Percentiles rank a stretch among this genome's conserved stretches.
Evolutionary conservation across 2,329 filamentous ascomycete species (phyloP).

Genomic region (Chaetomiaceae sp.): DNA sequence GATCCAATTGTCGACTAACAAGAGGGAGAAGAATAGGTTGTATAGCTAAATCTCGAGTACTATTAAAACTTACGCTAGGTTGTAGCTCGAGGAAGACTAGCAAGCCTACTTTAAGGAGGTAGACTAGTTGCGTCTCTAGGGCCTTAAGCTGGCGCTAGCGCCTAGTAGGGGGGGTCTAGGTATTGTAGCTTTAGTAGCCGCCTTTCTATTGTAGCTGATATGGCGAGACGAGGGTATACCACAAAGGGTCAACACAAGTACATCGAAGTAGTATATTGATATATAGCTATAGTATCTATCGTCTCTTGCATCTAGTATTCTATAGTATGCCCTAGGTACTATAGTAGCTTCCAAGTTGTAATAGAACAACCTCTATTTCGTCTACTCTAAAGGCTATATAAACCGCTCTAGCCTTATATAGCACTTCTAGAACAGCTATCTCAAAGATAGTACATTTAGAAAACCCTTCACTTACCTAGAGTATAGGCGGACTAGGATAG

Average conservation of each 20-base stretch:
- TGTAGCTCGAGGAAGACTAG: conserved; percentile 10
- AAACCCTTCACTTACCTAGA: conserved; percentile 8
- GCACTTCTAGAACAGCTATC: conserved; percentile 11
- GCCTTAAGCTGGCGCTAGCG: conserved; percentile 9
- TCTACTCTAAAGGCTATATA: conserved; percentile 5
- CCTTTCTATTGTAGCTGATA: conserved; percentile 6
- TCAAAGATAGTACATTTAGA: conserved; percentile 12
- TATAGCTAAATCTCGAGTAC: conserved; percentile 8
- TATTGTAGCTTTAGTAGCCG: conserved; percentile 11
- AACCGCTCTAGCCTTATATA: conserved; percentile 8
- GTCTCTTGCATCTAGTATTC: conserved; percentile 4
- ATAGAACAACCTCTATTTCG: conserved; percentile 6
- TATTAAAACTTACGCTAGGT: conserved; percentile 8
- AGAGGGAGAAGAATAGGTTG: conserved; percentile 12
- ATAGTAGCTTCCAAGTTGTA: conserved; percentile 4
- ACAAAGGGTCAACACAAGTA: not conserved
- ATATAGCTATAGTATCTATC: conserved; percentile 6
- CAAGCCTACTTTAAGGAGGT: conserved; percentile 14
- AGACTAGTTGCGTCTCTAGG: conserved; percentile 8
- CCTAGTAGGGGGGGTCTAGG: conserved; percentile 1
- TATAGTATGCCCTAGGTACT: not conserved
- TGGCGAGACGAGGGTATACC: not conserved
- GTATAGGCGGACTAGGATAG: conserved; percentile 6
- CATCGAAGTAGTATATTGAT: conserved; percentile 9
- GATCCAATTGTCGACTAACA: conserved; percentile 6